Conservation (phyloP, 768 basidiomycete genomes). For the Boletus eberwhitei region DNA sequence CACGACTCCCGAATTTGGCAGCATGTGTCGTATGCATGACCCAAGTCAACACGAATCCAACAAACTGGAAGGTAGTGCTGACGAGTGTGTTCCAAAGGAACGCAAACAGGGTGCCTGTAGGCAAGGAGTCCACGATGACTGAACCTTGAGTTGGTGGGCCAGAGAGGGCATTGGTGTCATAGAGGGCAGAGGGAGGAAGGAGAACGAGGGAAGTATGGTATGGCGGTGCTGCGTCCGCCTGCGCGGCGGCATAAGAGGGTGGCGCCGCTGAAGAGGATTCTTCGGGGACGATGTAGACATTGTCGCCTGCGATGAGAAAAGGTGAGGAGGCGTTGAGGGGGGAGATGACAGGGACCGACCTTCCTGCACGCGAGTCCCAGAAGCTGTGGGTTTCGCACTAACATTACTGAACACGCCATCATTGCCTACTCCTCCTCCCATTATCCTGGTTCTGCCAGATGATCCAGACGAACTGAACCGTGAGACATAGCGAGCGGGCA, state of each 20-base stretch:
- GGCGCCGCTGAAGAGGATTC: slow-evolving; percentile 79
- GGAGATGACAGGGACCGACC: slow-evolving; percentile 32
- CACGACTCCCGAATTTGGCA: slow-evolving; percentile 87
- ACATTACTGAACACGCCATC: slow-evolving; percentile 96
- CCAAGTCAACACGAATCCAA: slow-evolving; percentile 90
- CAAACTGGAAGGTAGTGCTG: slow-evolving; percentile 95
- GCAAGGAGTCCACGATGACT: slow-evolving; percentile 87
- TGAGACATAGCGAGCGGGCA: slow-evolving; percentile 50
- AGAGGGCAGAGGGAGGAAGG: slow-evolving; percentile 49
- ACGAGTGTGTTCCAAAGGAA: slow-evolving; percentile 93
- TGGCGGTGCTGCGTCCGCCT: slow-evolving; percentile 93
- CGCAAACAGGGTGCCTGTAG: slow-evolving; percentile 76
- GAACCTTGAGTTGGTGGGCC: slow-evolving; percentile 47
- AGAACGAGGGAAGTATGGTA: slow-evolving; percentile 99
- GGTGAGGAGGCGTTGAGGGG: background rate
- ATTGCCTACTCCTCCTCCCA: slow-evolving; percentile 70
- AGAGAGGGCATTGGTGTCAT: slow-evolving; percentile 44
- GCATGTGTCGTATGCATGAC: slow-evolving; percentile 93
- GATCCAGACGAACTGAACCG: slow-evolving; percentile 41
- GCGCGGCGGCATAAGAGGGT: slow-evolving; percentile 88
- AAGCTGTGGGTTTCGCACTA: slow-evolving; percentile 72
- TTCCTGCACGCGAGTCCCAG: slow-evolving; percentile 55
- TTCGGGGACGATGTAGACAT: slow-evolving; percentile 77
- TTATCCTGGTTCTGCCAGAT: slow-evolving; percentile 29
- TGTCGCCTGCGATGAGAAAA: slow-evolving; percentile 50